Evolutionary conservation across 352 stramenopile species (phyloP).

Genomic region (Pythium aquatile): DNA sequence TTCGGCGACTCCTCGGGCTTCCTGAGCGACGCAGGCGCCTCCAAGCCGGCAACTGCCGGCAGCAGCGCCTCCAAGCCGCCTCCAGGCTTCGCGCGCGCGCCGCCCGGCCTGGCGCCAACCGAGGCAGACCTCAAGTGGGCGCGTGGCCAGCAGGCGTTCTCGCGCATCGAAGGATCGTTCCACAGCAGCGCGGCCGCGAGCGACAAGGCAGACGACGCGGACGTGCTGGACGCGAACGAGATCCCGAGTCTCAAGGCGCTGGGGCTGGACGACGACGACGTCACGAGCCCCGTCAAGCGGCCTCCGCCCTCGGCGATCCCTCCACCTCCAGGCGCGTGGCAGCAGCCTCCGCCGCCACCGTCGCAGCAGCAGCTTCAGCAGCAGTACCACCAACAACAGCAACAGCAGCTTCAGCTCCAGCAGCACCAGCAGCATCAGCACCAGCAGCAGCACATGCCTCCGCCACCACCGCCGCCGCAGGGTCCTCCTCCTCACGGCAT

Average conservation of each 20-base stretch:
- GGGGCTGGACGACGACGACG: constrained; percentile 74
- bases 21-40: constrained; percentile 13
- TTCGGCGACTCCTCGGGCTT: constrained; percentile 46
- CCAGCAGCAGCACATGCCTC: constrained; percentile 11
- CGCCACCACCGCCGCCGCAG: constrained; percentile 30
- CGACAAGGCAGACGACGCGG: constrained; percentile 37
- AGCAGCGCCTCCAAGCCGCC: constrained; percentile 32
- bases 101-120: constrained; percentile 50
- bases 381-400: constrained; percentile 13
- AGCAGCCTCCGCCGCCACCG: constrained; percentile 13
- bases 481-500: constrained; percentile 11
- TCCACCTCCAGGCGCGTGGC: constrained; percentile 27
- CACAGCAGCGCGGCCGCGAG: constrained; percentile 17
- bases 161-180: constrained; percentile 54
- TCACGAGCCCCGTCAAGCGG: constrained; percentile 17
- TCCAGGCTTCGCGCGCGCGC: constrained; percentile 53
- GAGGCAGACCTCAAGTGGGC: constrained; percentile 80
- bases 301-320: constrained; percentile 22
- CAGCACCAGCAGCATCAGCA: constrained; percentile 12
- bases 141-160: constrained; percentile 71
- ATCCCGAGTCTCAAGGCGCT: constrained; percentile 60
- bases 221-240: constrained; percentile 67
- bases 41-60: background rate
- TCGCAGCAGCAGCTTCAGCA: constrained; percentile 6
- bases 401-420: constrained; percentile 30